Evolutionary conservation across 2,329 filamentous ascomycete species (phyloP), one percentile per base, ranked within the genome.

Genomic region (Coniochaeta sp.): DNA sequence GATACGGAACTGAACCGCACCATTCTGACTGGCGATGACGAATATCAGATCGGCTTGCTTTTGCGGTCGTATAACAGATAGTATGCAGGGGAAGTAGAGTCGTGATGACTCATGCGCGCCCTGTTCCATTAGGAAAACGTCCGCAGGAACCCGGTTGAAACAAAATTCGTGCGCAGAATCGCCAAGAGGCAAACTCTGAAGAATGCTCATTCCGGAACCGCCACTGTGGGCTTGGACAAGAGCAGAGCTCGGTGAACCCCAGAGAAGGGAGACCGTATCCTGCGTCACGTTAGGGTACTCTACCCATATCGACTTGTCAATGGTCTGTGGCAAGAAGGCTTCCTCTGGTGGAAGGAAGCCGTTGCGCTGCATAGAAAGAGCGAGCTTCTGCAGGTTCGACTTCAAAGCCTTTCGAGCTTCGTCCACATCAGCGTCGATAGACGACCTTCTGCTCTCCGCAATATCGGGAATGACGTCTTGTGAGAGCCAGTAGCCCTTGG

Each of bases 401-500:
- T 83, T 68, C 9, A 92, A 75, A 2, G 75, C 76, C 60, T 86
- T 79, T 60, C 85, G 77, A 19, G 82, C 78, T 17, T 80, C 79
- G 19, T 81, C 76, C 12, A 82, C 71, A 62, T 85, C 80, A 28
- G 24, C 19, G n/a, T 72, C 67, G 55, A 79, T 76, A 2, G 73
- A 70, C 0, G 73, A 68, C 50, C 74, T 73, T 54, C 77, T 80
- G 24, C 73, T 72, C 32, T 74, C 73, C 8, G 76, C 69, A 4
- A 83, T 72, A 60, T 84, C 80, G 1, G 81, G 79, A 7, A 85
- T 73, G 1, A 80, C 74, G 57, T 82, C 75, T 57, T 84, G 79
- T 26, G 75, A 80, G n/a, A 96, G 84, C 92, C 93, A 97, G 71
- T 90, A 89, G 0, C 87, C 82, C 72, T 96, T 97, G 26, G 90